Conservation (phyloP, 2,329 filamentous ascomycete species). For the Atkinsonella texensis region DNA sequence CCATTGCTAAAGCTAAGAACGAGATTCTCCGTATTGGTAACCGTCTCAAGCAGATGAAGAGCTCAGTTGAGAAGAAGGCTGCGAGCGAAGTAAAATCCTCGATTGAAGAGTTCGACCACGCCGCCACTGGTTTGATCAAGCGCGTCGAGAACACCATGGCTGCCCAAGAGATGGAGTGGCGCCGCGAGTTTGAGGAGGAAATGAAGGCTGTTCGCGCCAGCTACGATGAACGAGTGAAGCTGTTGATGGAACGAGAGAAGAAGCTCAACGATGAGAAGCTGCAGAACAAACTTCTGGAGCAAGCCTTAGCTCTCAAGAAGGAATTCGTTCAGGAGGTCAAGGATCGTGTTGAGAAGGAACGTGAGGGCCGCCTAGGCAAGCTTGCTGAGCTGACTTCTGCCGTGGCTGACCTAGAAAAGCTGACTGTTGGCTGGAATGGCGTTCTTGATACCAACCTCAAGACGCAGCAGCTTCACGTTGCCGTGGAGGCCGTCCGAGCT, state of each 20-base stretch:
- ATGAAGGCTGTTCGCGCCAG: constrained; percentile 64
- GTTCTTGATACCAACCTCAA: constrained; percentile 84
- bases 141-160: constrained; percentile 78
- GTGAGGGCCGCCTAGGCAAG: constrained; percentile 74
- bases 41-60: constrained; percentile 66
- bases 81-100: constrained; percentile 63
- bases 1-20: constrained; percentile 75
- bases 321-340: constrained; percentile 70
- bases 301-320: constrained; percentile 79
- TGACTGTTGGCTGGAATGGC: constrained; percentile 80
- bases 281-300: constrained; percentile 77
- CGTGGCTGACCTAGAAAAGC: constrained; percentile 72
- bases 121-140: constrained; percentile 74
- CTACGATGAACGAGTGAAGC: constrained; percentile 70
- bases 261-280: constrained; percentile 73
- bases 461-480: constrained; percentile 93
- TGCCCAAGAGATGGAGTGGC: constrained; percentile 70
- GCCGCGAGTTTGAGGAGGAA: constrained; percentile 77
- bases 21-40: constrained; percentile 67
- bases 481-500: constrained; percentile 82
- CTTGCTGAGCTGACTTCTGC: constrained; percentile 66
- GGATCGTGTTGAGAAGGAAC: constrained; percentile 76
- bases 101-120: constrained; percentile 69
- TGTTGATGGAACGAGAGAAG: constrained; percentile 67
- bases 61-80: constrained; percentile 55